Evolutionary conservation across 2,329 filamentous ascomycete genomes (phyloP), one percentile per base, ranked within the genome.

Genomic region (Westerdykella sp.): DNA sequence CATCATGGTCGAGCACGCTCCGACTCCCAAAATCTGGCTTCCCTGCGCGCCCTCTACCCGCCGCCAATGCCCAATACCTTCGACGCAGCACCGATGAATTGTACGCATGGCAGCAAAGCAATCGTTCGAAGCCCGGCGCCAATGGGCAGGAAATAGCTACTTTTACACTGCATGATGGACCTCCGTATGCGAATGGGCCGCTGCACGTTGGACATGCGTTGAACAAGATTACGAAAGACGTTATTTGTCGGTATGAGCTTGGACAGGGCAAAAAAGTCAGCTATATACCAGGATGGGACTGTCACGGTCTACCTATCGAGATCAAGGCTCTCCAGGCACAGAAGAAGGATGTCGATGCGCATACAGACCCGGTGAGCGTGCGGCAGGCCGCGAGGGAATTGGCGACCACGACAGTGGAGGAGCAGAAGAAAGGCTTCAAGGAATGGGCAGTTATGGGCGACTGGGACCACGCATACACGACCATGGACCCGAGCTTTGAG

Each of bases 141-240:
- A 45, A 52, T 14, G 39, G 47, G 22, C 38, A 49, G 30, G 43
- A 78, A 3, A 68, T 78, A 30, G 68, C 79, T 35, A 73, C 76
- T 0, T 98, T 97, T 53, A 73, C 89, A 2, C 74, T 98, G 7
- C 93, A 97, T 62, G 93, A 98, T 80, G 93, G 93, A 0, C 93
- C 93, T 0, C 93, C 93, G 0, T 98, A 97, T 65, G 93, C 93
- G 50, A 98, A 98, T 70, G 93, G 93, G 12, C 79, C 78, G 36
- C 77, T 98, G 9, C 93, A 98, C 61, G 81, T 94, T 47, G 93
- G 93, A 2, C 93, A 98, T 73, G 89, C 93, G 30, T 73, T 98
- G 62, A 98, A 98, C 69, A 98, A 98, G 71, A 84, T 97, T 55
- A 75, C 95, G 46, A 98, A 98, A 73, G 93, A 98, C 68, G 86